phyloP scores from a whole-genome alignment of 139 green algal genomes.

The Dunaliella primolecta region DNA sequence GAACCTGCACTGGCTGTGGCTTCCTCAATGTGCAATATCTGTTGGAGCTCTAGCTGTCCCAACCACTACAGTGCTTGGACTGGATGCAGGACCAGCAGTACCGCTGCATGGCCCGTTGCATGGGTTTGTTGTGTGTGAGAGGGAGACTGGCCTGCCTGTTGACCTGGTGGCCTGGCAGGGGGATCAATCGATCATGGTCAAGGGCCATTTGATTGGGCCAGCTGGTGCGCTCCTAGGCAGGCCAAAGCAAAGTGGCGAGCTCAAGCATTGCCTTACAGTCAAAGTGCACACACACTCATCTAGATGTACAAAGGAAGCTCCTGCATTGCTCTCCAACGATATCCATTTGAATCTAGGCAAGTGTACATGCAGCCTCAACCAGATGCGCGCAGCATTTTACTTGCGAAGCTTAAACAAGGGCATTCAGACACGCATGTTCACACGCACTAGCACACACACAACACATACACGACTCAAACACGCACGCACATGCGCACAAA shows the following conservation, averaged over 20 bases:
- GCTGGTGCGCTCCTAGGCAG: neutral
- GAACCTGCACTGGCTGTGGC: neutral
- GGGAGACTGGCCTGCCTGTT: neutral
- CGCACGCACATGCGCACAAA: too few species aligned
- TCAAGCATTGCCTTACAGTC: neutral
- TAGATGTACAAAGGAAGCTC: too few species aligned
- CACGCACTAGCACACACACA: too few species aligned
- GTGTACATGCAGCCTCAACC: too few species aligned
- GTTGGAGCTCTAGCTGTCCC: neutral
- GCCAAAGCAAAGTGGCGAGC: neutral
- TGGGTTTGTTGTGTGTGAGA: neutral
- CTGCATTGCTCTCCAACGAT: too few species aligned
- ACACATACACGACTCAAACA: too few species aligned
- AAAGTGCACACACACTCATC: too few species aligned
- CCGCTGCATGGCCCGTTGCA: neutral
- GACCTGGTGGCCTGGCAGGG: neutral
- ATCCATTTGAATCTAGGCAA: too few species aligned
- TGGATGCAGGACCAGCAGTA: neutral
- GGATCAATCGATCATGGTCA: neutral
- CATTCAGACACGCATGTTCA: too few species aligned
- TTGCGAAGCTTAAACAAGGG: too few species aligned
- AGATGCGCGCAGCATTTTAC: too few species aligned
- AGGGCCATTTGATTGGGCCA: neutral
- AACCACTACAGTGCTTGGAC: neutral
- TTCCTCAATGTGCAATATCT: too few species aligned